Percentiles rank a stretch among this genome's conserved stretches.
Conservation (phyloP, 1,139 yeast species). For the Yamadazyma triangularis region DNA sequence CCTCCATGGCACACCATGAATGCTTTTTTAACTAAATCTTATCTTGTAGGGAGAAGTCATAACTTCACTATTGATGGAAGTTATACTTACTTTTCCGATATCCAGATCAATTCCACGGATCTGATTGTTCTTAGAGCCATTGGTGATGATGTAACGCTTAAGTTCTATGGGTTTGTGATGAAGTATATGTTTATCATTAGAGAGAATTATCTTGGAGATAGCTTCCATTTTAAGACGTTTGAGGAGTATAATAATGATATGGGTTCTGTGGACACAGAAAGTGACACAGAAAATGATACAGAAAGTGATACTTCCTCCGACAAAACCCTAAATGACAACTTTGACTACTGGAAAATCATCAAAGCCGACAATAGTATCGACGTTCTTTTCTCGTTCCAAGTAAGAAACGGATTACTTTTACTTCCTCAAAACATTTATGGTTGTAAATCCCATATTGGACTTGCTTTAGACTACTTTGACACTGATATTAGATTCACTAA, state of each 20-base stretch:
- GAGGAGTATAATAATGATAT: slow-evolving; percentile 58
- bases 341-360: slow-evolving; percentile 36
- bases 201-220: slow-evolving; percentile 89
- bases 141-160: slow-evolving; percentile 64
- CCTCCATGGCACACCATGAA: slow-evolving; percentile 91
- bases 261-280: background rate
- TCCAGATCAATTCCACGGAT: slow-evolving; percentile 66
- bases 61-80: slow-evolving; percentile 62
- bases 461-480: slow-evolving; percentile 63
- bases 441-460: slow-evolving; percentile 54
- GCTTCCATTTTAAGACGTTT: slow-evolving; percentile 75
- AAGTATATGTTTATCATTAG: slow-evolving; percentile 72
- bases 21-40: slow-evolving; percentile 60
- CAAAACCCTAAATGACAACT: slow-evolving; percentile 13
- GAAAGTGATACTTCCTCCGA: slow-evolving; percentile 2
- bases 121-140: slow-evolving; percentile 59
- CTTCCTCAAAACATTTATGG: slow-evolving; percentile 74
- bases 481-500: slow-evolving; percentile 83
- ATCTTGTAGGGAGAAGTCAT: slow-evolving; percentile 59
- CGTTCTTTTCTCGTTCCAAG: slow-evolving; percentile 65
- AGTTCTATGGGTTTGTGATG: slow-evolving; percentile 74
- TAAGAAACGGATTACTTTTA: slow-evolving; percentile 63
- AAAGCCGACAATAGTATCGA: slow-evolving; percentile 73
- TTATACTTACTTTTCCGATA: slow-evolving; percentile 54
- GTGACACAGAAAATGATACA: slow-evolving; percentile 3